These are phyloP conservation scores for Breviolum minutum DNA, from an alignment of 73 alveolate species.

Conservation along the genomic window DNA sequence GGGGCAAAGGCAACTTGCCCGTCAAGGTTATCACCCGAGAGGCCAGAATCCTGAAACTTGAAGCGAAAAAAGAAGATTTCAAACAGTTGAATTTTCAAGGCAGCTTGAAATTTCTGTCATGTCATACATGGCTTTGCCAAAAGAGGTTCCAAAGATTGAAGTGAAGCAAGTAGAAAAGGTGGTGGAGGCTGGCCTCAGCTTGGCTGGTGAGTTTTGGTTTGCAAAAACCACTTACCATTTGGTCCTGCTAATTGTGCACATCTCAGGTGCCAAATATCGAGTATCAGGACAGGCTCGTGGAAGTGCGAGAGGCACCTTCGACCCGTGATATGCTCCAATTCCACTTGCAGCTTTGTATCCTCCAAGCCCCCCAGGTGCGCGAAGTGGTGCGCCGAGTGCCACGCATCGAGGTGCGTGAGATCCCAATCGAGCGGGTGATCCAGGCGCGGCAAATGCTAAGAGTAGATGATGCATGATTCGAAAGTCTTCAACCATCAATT, in stretches of 20 bases:
- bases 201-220: neutral
- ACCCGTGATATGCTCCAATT: neutral
- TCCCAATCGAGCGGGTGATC: constrained; percentile 83
- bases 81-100: too few relatives aligned
- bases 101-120: neutral
- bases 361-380: constrained; percentile 38
- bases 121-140: neutral
- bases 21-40: constrained; percentile 67
- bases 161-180: constrained; percentile 66
- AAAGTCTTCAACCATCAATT: neutral
- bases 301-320: constrained; percentile 41
- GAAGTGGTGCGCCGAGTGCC: constrained; percentile 80
- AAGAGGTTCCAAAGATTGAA: constrained; percentile 71
- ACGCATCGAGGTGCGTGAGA: constrained; percentile 70
- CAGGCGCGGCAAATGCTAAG: constrained; percentile 18
- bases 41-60: neutral
- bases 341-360: neutral
- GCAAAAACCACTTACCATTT: neutral
- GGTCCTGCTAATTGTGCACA: neutral
- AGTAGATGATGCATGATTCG: neutral
- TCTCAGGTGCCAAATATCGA: constrained; percentile 65
- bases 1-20: constrained; percentile 46
- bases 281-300: constrained; percentile 66
- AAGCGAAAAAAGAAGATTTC: too few relatives aligned
- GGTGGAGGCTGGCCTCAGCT: constrained; percentile 1